phyloP scores from a whole-genome alignment of 352 stramenopile genomes.

The Lagenidium giganteum region DNA sequence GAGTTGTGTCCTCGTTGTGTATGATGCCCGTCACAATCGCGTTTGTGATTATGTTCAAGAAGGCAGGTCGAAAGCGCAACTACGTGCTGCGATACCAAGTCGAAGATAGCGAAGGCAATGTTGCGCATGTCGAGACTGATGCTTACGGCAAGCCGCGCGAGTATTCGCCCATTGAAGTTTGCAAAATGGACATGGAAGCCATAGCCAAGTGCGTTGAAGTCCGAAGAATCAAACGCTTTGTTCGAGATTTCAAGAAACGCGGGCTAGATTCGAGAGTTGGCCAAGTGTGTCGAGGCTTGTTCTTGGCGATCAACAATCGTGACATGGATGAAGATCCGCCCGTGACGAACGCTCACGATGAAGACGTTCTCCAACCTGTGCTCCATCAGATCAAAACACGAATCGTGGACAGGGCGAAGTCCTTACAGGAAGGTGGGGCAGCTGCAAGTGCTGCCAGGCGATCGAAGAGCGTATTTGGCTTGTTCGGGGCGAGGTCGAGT shows the following conservation, averaged over 20 bases:
- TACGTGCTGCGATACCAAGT: slow-evolving; percentile 64
- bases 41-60: slow-evolving; percentile 76
- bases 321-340: slow-evolving; percentile 37
- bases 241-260: slow-evolving; percentile 26
- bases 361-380: slow-evolving; percentile 32
- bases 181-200: slow-evolving; percentile 50
- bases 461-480: too few species aligned
- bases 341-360: slow-evolving; percentile 2
- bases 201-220: slow-evolving; percentile 40
- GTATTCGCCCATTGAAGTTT: slow-evolving; percentile 38
- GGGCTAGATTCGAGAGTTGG: slow-evolving; percentile 19
- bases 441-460: too few species aligned
- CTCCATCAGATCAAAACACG: slow-evolving; percentile 48
- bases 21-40: slow-evolving; percentile 60
- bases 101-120: slow-evolving; percentile 53
- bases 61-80: slow-evolving; percentile 44
- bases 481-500: too few species aligned
- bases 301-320: slow-evolving; percentile 53
- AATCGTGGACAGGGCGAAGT: too few species aligned
- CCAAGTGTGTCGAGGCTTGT: slow-evolving; percentile 50
- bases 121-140: slow-evolving; percentile 61
- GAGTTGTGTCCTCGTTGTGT: slow-evolving; percentile 47
- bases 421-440: too few species aligned
- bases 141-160: slow-evolving; percentile 45
- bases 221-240: slow-evolving; percentile 20